Base-by-base conservation (phyloP, 257 asterid species). In the Capsicum pubescens region DNA sequence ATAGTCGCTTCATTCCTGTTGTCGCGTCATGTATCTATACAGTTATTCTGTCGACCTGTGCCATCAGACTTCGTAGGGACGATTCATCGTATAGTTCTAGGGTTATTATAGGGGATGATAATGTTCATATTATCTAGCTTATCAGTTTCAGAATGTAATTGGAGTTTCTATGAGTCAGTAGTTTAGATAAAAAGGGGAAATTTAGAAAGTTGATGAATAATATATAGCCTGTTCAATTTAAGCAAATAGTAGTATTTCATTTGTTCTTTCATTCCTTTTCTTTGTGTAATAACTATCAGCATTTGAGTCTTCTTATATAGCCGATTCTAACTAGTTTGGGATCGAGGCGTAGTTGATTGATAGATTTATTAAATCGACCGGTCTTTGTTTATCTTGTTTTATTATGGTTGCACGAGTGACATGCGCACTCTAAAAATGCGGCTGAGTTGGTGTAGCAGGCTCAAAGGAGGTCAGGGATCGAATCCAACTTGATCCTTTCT, bases 51-150 rank as follows among this genome's bases (percentile, higher is more conserved):
- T 39, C 3, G 42, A 39, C 42, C 42, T 39, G 42, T 39, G 42
- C 42, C 42, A 39, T 39, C 42, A 39, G 46, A 50, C 9, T 21
- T 52, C 36, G 13, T 21, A 21, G 14, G 48, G 15, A 8, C 42
- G 81, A 76, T 76, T 76, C 19, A 4, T 14, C 44, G 21, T 54
- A 76, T 52, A 76, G 50, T 76, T 26, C 5, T 76, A 26, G 48
- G 26, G 12, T 56, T 52, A 21, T 67, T 26, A 26, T 48, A 54
- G 63, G 64, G 63, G 15, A 54, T 12, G 59, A 16, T 35, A 52
- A 76, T 54, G 81, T 76, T 54, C 32, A 76, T 76, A 76, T 54
- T 52, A 12, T 76, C 46, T 76, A 76, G 8, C 61, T 48, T 76
- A 21, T 39, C 50, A 76, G 81, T 76, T 26, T 54, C 64, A 76